Evolutionary conservation across 1,284 basidiomycete species (phyloP), one percentile per base, ranked within the genome.

Genomic region (Malassezia furfur): DNA sequence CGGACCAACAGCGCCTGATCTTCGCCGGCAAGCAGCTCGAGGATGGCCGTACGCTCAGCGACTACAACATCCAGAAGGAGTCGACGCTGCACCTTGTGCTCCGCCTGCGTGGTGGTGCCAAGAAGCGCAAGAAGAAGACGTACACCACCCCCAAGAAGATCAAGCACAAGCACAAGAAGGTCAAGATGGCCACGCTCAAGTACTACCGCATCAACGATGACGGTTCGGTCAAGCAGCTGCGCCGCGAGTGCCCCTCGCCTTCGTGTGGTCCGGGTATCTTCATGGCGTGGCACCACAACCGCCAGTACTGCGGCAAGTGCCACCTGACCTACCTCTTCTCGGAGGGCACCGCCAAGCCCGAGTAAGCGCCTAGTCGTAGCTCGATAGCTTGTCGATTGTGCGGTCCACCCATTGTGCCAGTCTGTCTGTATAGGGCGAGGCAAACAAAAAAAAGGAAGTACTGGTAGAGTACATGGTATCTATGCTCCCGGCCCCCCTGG

Each of bases 91-190:
- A 71, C 64, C 64, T 71, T 10, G 69, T 71, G 57, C 69, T 71
- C 39, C 67, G 69, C 75, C 86, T 93, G 49, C 89, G 89, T 80
- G 89, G 89, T 82, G 91, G 89, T 82, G 89, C 85, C 68, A 93
- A 93, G 87, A 96, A 96, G 85, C 85, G 93, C 78, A 98, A 98
- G 85, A 98, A 96, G 84, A 96, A 96, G 85, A 91, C 88, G 57
- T 94, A 94, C 87, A 90, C 91, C 68, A 82, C 80, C 77, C 93
- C 93, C 79, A 98, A 98, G 85, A 96, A 96, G 83, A 85, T 96
- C 83, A 96, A 96, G 85, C 91, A 96, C 83, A 96, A 96, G 85
- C 86, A 87, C 79, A 93, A 93, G 83, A 94, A 96, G 83, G 90
- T 96, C 82, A 98, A 93, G 94, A 81, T 82, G 91, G 81, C 90